These are phyloP conservation scores for Metschnikowia lochheadii DNA, from an alignment of 805 yeast species.

Conservation along the genomic window DNA sequence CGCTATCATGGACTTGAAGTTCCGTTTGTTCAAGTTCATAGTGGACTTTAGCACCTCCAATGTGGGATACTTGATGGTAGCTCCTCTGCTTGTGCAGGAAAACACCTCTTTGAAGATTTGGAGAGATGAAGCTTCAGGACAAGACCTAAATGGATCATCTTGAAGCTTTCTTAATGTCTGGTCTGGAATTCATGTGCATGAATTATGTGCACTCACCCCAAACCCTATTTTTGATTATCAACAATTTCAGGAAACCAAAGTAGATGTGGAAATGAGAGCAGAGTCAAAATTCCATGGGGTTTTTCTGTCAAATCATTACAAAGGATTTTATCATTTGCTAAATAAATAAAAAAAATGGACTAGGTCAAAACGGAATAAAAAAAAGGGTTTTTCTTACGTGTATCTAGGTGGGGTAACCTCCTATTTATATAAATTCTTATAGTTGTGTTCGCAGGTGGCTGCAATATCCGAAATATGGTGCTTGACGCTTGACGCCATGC, in stretches of 20 bases:
- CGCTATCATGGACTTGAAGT: constrained; percentile 28
- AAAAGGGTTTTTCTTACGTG: no score
- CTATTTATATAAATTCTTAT: background rate
- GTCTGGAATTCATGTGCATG: no score
- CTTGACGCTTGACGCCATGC: background rate
- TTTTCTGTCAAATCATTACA: no score
- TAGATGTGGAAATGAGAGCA: no score
- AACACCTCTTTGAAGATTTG: background rate
- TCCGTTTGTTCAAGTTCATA: constrained; percentile 37
- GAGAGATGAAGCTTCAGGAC: background rate
- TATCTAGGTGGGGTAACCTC: background rate
- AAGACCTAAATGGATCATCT: background rate
- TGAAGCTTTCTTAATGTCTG: background rate
- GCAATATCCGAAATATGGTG: background rate
- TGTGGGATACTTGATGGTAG: constrained; percentile 34
- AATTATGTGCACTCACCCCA: no score
- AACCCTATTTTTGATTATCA: no score
- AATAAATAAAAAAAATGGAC: no score
- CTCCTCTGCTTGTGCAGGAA: constrained; percentile 15
- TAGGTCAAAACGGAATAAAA: no score
- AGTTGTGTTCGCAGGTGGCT: background rate
- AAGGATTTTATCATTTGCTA: no score
- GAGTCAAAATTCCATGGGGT: no score
- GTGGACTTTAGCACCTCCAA: constrained; percentile 39
- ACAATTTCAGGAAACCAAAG: background rate